These are phyloP conservation scores for Salix koriyanagi DNA, from an alignment of 345 rosid species.

Conservation along the genomic window DNA sequence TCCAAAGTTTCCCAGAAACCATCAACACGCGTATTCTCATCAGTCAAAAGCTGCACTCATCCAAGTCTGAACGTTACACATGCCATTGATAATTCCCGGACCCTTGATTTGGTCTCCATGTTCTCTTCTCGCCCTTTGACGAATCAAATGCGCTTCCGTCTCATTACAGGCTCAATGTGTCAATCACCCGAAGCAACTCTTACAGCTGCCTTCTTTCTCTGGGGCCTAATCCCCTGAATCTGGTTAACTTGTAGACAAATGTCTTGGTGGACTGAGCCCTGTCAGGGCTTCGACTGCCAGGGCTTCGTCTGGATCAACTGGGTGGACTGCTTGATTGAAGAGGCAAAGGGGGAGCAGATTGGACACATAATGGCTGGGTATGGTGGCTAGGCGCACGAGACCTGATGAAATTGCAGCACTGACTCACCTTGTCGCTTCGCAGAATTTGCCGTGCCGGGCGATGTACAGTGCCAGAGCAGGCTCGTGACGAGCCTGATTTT, in stretches of 20 bases:
- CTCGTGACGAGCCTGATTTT: conserved; percentile 10
- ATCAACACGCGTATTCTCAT: conserved; percentile 82
- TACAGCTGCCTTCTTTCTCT: conserved; percentile 58
- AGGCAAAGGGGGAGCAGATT: conserved; percentile 60
- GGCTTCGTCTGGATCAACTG: conserved; percentile 72
- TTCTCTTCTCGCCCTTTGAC: conserved; percentile 55
- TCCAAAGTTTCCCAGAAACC: conserved; percentile 66
- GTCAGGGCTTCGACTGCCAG: conserved; percentile 55
- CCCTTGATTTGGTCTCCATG: conserved; percentile 40
- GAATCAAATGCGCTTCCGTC: conserved; percentile 64
- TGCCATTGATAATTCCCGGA: conserved; percentile 58
- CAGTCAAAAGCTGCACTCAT: conserved; percentile 92
- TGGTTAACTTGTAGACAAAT: conserved; percentile 49
- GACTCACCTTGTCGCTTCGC: conserved; percentile 5
- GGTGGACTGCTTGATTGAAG: conserved; percentile 51
- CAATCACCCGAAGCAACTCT: conserved; percentile 69
- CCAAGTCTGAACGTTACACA: conserved; percentile 89
- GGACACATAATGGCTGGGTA: conserved; percentile 65
- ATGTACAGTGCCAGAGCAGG: conserved; percentile 14
- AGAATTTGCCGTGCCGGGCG: conserved; percentile 11
- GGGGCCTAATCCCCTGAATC: conserved; percentile 46
- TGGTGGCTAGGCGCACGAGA: conserved; percentile 62
- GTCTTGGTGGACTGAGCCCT: conserved; percentile 51
- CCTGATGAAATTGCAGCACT: conserved; percentile 42
- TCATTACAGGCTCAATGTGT: conserved; percentile 57